Base-by-base conservation (phyloP, 768 basidiomycete genomes). In the Trametes elegans region DNA sequence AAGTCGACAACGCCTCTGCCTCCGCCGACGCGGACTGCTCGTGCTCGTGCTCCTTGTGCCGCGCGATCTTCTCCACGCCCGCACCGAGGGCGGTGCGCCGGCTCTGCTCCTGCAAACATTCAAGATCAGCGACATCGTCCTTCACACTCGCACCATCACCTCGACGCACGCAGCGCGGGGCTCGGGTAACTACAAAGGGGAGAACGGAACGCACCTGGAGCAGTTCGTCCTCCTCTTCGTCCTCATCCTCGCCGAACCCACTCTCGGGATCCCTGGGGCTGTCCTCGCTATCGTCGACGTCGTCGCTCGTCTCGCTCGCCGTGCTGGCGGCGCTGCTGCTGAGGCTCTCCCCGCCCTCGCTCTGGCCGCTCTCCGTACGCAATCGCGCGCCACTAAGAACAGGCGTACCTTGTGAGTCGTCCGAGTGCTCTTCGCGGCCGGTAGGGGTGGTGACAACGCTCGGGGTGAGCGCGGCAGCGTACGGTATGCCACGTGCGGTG, bases 41-140 rank as follows among this genome's bases (percentile, higher is more conserved):
- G 39, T 35, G 47, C 19, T 52, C 42, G 41, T 43, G 42, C 50
- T 66, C 56, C 60, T 71, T 72, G 62, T 78, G 77, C 56, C 76
- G 62, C 53, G 72, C 74, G 54, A 79, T 68, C 66, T 79, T 79
- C 73, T 81, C 79, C 31, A 81, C 74, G 27, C 79, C 78, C 14
- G 79, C 79, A 29, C 77, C 69, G 36, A 62, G 40, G 28, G 60
- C 58, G 27, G 55, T 55, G n/a, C 28, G 38, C 18, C 60, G 59
- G 46, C 57, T 53, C 35, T 42, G 55, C 45, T 57, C 58, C 53
- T 58, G 39, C 31, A 45, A n/a, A 21, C 35, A 45, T 18, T 10
- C 16, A 11, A 28, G 19, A 41, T 56, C 46, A 60, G 50, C 50
- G n/a, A 23, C 46, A 32, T 27, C 21, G 24, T 24, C 19, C 31